Evolutionary conservation across 352 stramenopile species (phyloP), one percentile per base, ranked within the genome.

Genomic region (Globisporangium cylindrosporum): DNA sequence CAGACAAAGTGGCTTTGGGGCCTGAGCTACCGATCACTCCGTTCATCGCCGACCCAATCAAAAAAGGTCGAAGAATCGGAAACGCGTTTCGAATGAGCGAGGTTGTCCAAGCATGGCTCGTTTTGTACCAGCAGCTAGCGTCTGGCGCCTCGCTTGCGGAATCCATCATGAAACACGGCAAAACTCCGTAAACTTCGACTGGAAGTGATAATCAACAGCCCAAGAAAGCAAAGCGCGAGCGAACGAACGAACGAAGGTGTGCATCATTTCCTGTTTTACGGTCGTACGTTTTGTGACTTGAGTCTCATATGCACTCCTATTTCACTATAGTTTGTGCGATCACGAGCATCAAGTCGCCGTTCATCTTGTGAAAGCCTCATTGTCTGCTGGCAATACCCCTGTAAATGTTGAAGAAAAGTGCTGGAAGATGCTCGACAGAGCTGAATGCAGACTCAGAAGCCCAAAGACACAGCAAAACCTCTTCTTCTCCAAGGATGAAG

Each of bases 71-170:
- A 64, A 90, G 72, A 68, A 90, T 95, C 58, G 88, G 86, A 63
- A 93, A 91, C 67, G 86, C 83, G 51, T 95, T 94, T 63, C 84
- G 86, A 25, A 93, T 95, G 79, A 80, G 85, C 53, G 83, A 95
- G 76, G 86, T 83, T 22, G 56, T 83, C 22, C 74, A 81, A 70
- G 73, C 76, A 0, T 83, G 76, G 76, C 67, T 70, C 29, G 32
- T 57, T 27, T 24, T 81, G 15, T 83, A 83, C 62, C 72, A 81
- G 49, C 72, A 76, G 5, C 59, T 83, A 4, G 59, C 58, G n/a
- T 55, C 55, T 64, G 74, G 76, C n/a, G 51, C 60, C 5, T 41
- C 73, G 3, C 62, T 82, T 49, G 51, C 43, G 27, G 63, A 24
- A 55, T 76, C 43, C 59, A 57, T 54, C 43, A 8, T n/a, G 18